Conservation (phyloP, 768 basidiomycete species). For the Boletus reticuloceps region DNA sequence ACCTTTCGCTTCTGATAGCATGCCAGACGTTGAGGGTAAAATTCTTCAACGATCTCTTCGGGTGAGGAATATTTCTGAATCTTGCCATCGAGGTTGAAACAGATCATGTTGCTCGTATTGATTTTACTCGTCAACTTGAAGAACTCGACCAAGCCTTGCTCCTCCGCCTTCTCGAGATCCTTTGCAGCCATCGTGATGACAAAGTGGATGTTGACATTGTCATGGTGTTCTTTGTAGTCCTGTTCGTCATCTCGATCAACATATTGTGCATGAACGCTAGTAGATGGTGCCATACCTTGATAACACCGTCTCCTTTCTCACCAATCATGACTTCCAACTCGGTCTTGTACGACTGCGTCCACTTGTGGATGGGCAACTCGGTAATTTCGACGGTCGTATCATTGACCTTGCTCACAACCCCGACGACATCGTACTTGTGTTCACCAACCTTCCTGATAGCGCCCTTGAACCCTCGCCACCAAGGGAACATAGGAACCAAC, state of each 20-base stretch:
- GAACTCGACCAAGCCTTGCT: conserved; percentile 84
- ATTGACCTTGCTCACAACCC: conserved; percentile 71
- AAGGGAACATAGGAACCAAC: conserved; percentile 82
- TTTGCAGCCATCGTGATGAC: conserved; percentile 76
- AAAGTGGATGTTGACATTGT: conserved; percentile 89
- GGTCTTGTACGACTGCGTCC: conserved; percentile 93
- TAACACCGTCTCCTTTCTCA: conserved; percentile 74
- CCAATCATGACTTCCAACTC: conserved; percentile 87
- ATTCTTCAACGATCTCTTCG: conserved; percentile 91
- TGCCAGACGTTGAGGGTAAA: conserved; percentile 83
- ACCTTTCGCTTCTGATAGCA: conserved; percentile 98
- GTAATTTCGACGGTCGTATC: conserved; percentile 93
- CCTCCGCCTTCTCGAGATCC: conserved; percentile 82
- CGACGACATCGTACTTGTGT: conserved; percentile 82
- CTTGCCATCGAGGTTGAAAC: conserved; percentile 94
- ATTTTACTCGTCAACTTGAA: conserved; percentile 88
- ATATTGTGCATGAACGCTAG: not conserved
- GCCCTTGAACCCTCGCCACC: conserved; percentile 97
- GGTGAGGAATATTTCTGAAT: conserved; percentile 90
- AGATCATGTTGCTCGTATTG: conserved; percentile 96
- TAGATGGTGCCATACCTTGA: conserved; percentile 59
- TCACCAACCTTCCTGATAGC: conserved; percentile 77
- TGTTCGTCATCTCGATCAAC: conserved; percentile 30
- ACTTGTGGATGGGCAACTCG: conserved; percentile 91
- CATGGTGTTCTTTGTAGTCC: conserved; percentile 98